Evolutionary conservation across 2,329 filamentous ascomycete genomes (phyloP).

Genomic region (Diaporthe sp.): DNA sequence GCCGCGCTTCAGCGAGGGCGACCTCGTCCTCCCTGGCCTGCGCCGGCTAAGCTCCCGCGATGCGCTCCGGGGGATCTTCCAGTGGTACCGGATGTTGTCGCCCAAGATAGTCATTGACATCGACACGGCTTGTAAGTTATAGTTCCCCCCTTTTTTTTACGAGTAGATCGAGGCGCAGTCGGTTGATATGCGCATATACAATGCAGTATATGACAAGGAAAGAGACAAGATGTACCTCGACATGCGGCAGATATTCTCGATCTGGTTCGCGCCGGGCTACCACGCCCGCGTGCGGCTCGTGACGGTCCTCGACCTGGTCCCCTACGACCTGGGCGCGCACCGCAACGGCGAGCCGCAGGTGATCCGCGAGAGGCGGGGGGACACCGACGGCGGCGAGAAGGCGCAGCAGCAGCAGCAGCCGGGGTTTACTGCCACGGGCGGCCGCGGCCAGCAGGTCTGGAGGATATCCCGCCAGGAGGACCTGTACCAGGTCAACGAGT

Average conservation of each 20-base stretch:
- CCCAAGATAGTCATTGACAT: conserved; percentile 79
- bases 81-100: conserved; percentile 87
- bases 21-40: conserved; percentile 54
- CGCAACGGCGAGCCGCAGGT: conserved; percentile 42
- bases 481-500: conserved; percentile 83
- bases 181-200: not conserved
- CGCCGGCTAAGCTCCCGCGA: conserved; percentile 71
- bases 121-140: conserved; percentile 64
- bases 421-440: not conserved
- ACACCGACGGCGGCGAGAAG: conserved; percentile 41
- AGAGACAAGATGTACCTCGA: conserved; percentile 79
- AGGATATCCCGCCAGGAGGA: conserved; percentile 79
- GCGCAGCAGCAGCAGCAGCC: not conserved
- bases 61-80: conserved; percentile 78
- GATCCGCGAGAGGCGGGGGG: conserved; percentile 10
- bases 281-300: conserved; percentile 76
- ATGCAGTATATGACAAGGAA: conserved; percentile 75
- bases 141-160: too few species aligned
- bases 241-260: conserved; percentile 80
- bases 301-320: conserved; percentile 73
- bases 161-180: not conserved
- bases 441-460: conserved; percentile 42
- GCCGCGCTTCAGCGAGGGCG: conserved; percentile 61
- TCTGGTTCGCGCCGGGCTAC: conserved; percentile 85
- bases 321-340: conserved; percentile 43